phyloP scores from a whole-genome alignment of 2,329 filamentous ascomycete genomes.

The Phaeosphaeriaceae sp. region DNA sequence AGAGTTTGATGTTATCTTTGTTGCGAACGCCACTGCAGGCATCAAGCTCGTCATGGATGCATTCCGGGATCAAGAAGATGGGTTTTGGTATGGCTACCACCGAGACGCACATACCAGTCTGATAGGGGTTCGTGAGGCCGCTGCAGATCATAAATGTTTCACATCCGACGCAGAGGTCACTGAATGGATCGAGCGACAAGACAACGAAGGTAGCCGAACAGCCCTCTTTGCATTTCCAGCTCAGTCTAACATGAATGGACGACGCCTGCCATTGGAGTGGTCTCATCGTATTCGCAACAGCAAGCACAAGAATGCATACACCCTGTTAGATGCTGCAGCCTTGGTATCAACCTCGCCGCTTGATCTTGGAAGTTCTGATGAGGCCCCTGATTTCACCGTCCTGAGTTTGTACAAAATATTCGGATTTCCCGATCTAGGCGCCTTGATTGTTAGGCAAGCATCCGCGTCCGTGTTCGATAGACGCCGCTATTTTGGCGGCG shows the following conservation, averaged over 20 bases:
- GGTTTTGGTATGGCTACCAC: constrained; percentile 86
- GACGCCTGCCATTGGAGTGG: constrained; percentile 76
- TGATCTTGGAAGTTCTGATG: constrained; percentile 66
- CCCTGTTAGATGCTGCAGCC: constrained; percentile 83
- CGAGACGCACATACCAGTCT: constrained; percentile 85
- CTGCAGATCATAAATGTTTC: constrained; percentile 70
- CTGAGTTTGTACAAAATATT: constrained; percentile 98
- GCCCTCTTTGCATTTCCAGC: constrained; percentile 80
- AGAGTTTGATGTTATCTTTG: constrained; percentile 87
- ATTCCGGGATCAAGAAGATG: constrained; percentile 69
- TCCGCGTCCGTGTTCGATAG: constrained; percentile 68
- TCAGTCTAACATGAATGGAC: constrained; percentile 92
- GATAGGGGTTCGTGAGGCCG: constrained; percentile 77
- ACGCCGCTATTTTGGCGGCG: constrained; percentile 88
- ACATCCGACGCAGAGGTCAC: constrained; percentile 67
- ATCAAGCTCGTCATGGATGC: constrained; percentile 86
- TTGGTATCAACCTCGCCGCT: constrained; percentile 78
- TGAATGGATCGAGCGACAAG: constrained; percentile 63
- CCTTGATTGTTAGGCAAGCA: constrained; percentile 78
- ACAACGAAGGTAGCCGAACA: constrained; percentile 26
- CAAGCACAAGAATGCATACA: constrained; percentile 58
- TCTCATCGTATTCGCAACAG: constrained; percentile 54
- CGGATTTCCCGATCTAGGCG: constrained; percentile 90
- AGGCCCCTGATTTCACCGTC: constrained; percentile 82
- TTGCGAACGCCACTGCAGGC: constrained; percentile 88